Evolutionary conservation across 169 alveolate genomes (phyloP).

Genomic region (Babesia ovis): DNA sequence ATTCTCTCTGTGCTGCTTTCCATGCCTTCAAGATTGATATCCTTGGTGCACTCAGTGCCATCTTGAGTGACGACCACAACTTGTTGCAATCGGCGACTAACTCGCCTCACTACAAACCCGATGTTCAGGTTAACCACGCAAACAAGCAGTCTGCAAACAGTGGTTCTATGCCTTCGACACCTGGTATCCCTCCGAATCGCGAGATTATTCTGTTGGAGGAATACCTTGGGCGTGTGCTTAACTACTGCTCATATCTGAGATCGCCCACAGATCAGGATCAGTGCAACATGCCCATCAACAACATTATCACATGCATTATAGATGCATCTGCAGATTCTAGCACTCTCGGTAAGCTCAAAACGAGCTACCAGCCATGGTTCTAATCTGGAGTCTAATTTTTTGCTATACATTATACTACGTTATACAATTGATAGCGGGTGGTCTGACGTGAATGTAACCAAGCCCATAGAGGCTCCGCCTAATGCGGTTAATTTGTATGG

Average conservation of each 20-base stretch:
- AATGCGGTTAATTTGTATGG: conserved; percentile 35
- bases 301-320: conserved; percentile 59
- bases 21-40: conserved; percentile 76
- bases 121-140: not conserved
- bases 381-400: not conserved
- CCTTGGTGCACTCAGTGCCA: conserved; percentile 66
- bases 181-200: conserved; percentile 16
- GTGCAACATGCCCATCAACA: conserved; percentile 63
- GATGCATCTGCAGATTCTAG: conserved; percentile 70
- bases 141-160: conserved; percentile 8
- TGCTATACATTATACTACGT: not conserved
- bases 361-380: conserved; percentile 69
- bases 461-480: conserved; percentile 14
- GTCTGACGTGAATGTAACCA: conserved; percentile 17
- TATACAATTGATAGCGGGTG: conserved; percentile 13
- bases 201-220: conserved; percentile 55
- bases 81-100: conserved; percentile 3
- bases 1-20: conserved; percentile 72
- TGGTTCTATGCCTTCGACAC: conserved; percentile 24
- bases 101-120: conserved; percentile 11
- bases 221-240: conserved; percentile 57
- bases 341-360: conserved; percentile 65
- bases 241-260: conserved; percentile 65
- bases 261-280: conserved; percentile 69
- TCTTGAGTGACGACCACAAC: conserved; percentile 68